These are phyloP conservation scores for Amanita inopinata DNA, from an alignment of 768 basidiomycete species.

Conservation along the genomic window DNA sequence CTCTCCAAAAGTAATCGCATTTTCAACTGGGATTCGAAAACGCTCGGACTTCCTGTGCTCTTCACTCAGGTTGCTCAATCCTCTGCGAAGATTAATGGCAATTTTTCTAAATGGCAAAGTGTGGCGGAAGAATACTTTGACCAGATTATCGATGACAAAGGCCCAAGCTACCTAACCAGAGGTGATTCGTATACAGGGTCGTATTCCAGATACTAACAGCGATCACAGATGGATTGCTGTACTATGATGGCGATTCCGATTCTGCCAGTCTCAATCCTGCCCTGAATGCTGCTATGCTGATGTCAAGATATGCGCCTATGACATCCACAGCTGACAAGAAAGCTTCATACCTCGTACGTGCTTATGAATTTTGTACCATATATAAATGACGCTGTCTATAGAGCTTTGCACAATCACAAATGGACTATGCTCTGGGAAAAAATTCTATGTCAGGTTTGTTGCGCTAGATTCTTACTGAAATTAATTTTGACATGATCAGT, in stretches of 20 bases:
- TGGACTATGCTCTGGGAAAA: constrained; percentile 77
- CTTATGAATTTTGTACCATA: background rate
- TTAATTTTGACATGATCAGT: constrained; percentile 25
- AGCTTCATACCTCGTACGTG: constrained; percentile 48
- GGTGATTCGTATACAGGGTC: constrained; percentile 32
- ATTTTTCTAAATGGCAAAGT: constrained; percentile 55
- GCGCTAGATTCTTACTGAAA: background rate
- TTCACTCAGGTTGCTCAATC: constrained; percentile 65
- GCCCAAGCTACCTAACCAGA: constrained; percentile 46
- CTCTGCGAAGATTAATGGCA: constrained; percentile 41
- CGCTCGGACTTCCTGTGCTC: constrained; percentile 65
- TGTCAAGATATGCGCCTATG: constrained; percentile 67
- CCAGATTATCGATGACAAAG: constrained; percentile 46
- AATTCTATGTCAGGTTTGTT: constrained; percentile 79
- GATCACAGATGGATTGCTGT: constrained; percentile 63
- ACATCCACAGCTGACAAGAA: constrained; percentile 53
- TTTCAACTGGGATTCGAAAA: constrained; percentile 88
- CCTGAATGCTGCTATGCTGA: constrained; percentile 77
- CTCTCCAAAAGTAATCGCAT: constrained; percentile 44
- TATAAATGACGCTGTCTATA: constrained; percentile 17
- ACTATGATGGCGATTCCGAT: constrained; percentile 78
- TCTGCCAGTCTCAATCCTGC: constrained; percentile 77
- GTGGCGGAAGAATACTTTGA: constrained; percentile 76
- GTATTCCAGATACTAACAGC: background rate
- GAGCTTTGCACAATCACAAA: constrained; percentile 67